These are phyloP conservation scores for Candida xyloterini DNA, from an alignment of 805 yeast species.

Conservation along the genomic window DNA sequence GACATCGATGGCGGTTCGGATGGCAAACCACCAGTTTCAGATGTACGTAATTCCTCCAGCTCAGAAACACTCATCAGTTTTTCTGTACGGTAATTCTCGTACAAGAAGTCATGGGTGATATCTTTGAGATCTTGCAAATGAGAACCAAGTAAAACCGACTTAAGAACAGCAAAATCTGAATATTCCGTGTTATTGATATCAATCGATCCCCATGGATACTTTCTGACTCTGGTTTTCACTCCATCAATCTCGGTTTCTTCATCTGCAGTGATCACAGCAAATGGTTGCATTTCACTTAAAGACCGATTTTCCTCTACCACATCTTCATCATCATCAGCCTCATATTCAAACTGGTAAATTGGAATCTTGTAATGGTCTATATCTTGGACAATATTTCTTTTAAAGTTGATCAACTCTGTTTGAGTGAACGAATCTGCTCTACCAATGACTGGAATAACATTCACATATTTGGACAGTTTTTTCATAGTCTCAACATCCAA, in stretches of 20 bases:
- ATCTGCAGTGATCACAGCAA: slow-evolving; percentile 69
- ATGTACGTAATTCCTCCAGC: slow-evolving; percentile 29
- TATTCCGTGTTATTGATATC: slow-evolving; percentile 51
- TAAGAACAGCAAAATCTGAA: slow-evolving; percentile 53
- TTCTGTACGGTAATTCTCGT: slow-evolving; percentile 65
- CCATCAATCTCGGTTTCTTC: slow-evolving; percentile 52
- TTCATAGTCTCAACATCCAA: slow-evolving; percentile 72
- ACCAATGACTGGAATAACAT: slow-evolving; percentile 67
- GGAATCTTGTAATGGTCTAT: slow-evolving; percentile 70
- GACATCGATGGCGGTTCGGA: slow-evolving; percentile 57
- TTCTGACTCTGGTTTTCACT: slow-evolving; percentile 51
- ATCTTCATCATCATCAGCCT: slow-evolving; percentile 69
- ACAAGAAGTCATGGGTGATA: slow-evolving; percentile 61
- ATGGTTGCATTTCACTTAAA: slow-evolving; percentile 66
- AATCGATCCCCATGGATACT: slow-evolving; percentile 74
- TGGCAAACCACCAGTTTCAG: slow-evolving; percentile 12
- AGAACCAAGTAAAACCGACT: slow-evolving; percentile 54
- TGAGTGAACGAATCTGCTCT: slow-evolving; percentile 71
- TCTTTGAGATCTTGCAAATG: slow-evolving; percentile 65
- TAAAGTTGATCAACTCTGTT: slow-evolving; percentile 56
- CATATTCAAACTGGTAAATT: slow-evolving; percentile 65
- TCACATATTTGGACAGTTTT: slow-evolving; percentile 65
- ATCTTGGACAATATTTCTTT: slow-evolving; percentile 57
- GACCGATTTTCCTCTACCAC: slow-evolving; percentile 65
- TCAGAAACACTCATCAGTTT: slow-evolving; percentile 55